phyloP scores from a whole-genome alignment of 352 stramenopile genomes.

The Detonula confervacea region DNA sequence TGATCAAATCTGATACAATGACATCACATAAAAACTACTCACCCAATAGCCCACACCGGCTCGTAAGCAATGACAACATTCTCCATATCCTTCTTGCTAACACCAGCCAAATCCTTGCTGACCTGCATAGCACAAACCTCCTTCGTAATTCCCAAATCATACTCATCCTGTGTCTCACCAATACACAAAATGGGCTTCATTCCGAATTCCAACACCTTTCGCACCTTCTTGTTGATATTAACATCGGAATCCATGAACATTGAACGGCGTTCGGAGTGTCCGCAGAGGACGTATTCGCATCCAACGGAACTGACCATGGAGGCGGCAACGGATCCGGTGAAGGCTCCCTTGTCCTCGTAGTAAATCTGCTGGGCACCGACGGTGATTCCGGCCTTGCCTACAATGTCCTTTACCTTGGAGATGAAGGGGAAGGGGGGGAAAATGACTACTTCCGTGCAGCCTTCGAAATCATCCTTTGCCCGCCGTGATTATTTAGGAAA shows the following conservation, averaged over 20 bases:
- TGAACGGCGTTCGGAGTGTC: slow-evolving; percentile 66
- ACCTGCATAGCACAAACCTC: slow-evolving; percentile 90
- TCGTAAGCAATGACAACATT: slow-evolving; percentile 93
- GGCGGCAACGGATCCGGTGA: slow-evolving; percentile 87
- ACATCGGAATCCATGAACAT: slow-evolving; percentile 85
- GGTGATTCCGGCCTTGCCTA: slow-evolving; percentile 63
- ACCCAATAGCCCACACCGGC: slow-evolving; percentile 95
- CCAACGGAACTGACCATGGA: slow-evolving; percentile 80
- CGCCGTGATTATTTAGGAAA: too few relatives aligned
- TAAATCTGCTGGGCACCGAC: slow-evolving; percentile 88
- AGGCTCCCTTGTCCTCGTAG: slow-evolving; percentile 83
- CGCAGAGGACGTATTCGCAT: slow-evolving; percentile 67
- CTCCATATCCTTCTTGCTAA: slow-evolving; percentile 71
- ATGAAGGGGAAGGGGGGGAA: slow-evolving; percentile 63
- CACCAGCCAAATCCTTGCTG: slow-evolving; percentile 71
- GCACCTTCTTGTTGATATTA: slow-evolving; percentile 89
- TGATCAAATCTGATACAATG: too few relatives aligned
- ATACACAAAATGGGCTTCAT: slow-evolving; percentile 92
- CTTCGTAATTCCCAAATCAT: slow-evolving; percentile 85
- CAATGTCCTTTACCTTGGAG: slow-evolving; percentile 53
- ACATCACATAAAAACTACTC: slow-evolving; percentile 21
- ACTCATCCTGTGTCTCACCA: slow-evolving; percentile 89
- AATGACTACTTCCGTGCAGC: slow-evolving; percentile 65
- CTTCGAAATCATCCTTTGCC: slow-evolving; percentile 37
- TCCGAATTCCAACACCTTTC: slow-evolving; percentile 38